Conservation (phyloP, 495 filamentous ascomycete genomes). For the Venustampulla echinocandica region DNA sequence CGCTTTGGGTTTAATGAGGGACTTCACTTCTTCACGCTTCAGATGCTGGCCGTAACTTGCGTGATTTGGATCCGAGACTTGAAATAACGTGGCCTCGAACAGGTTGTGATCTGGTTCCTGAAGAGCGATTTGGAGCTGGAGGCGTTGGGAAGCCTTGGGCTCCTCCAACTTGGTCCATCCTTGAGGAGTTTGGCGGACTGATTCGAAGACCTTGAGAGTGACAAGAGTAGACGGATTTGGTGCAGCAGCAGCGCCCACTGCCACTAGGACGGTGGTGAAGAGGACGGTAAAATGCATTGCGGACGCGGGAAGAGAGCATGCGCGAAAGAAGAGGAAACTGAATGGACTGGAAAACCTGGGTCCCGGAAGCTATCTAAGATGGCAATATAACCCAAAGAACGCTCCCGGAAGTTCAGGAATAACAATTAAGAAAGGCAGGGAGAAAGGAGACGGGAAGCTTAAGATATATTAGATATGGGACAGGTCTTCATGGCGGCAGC, state of each 20-base stretch:
- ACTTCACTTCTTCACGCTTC: constrained; percentile 38
- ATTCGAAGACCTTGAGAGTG: constrained; percentile 2
- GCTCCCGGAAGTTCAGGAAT: no score
- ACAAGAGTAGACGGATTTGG: not conserved
- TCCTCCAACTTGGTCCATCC: constrained; percentile 10
- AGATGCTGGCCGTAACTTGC: constrained; percentile 48
- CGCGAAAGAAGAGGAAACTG: not conserved
- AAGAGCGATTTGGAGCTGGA: constrained; percentile 39
- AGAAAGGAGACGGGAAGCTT: no score
- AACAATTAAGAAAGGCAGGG: no score
- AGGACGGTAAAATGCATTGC: not conserved
- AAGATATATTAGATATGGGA: no score
- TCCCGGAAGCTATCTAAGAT: no score
- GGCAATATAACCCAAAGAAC: no score
- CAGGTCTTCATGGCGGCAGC: no score
- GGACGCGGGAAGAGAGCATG: not conserved
- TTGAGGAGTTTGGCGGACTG: constrained; percentile 4
- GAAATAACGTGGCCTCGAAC: constrained; percentile 46
- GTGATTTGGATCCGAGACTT: constrained; percentile 47
- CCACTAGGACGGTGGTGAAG: not conserved
- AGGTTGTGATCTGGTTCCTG: constrained; percentile 33
- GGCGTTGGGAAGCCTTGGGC: constrained; percentile 4
- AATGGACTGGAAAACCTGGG: not conserved
- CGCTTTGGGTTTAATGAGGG: constrained; percentile 32
- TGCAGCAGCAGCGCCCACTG: not conserved